These are phyloP conservation scores for Pyrenula massariospora DNA, from an alignment of 495 filamentous ascomycete species.

Conservation along the genomic window DNA sequence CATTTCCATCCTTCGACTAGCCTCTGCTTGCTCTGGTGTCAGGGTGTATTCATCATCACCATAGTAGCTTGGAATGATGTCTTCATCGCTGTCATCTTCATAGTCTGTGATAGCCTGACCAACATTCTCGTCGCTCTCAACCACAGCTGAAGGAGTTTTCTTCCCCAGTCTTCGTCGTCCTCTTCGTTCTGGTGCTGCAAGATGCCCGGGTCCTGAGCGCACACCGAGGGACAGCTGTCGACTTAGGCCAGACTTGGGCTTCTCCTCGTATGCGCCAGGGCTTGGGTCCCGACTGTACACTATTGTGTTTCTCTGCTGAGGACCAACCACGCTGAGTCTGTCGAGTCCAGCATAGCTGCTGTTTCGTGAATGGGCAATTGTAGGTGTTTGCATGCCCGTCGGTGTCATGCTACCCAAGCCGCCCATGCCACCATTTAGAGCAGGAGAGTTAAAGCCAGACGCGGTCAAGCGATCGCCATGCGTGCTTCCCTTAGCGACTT, in stretches of 20 bases:
- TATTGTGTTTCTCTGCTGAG: constrained; percentile 35
- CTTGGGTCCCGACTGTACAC: constrained; percentile 34
- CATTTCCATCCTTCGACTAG: constrained; percentile 14
- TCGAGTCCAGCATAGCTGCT: constrained; percentile 43
- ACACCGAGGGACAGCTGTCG: constrained; percentile 26
- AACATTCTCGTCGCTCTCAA: constrained; percentile 18
- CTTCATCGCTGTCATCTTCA: constrained; percentile 31
- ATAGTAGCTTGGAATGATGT: constrained; percentile 29
- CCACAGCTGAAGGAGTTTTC: constrained; percentile 6
- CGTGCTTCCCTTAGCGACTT: constrained; percentile 15
- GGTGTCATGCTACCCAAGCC: constrained; percentile 31
- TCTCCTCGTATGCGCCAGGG: constrained; percentile 17
- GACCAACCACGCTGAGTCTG: constrained; percentile 30
- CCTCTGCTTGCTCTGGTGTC: constrained; percentile 22
- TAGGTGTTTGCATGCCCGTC: constrained; percentile 25
- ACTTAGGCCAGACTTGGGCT: constrained; percentile 25
- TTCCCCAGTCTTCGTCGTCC: constrained; percentile 21
- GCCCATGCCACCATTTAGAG: constrained; percentile 21
- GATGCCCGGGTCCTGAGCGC: constrained; percentile 25
- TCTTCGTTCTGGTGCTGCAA: constrained; percentile 12
- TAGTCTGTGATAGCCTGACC: constrained; percentile 14
- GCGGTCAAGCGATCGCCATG: constrained; percentile 18
- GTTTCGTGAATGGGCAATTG: constrained; percentile 21
- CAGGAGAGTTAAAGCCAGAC: constrained; percentile 26
- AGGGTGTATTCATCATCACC: constrained; percentile 31